A percentile compares a stretch with the other conserved stretches of the same genome.
These are phyloP conservation scores for Colletotrichum tofieldiae DNA, from an alignment of 2,329 filamentous ascomycete genomes.

Conservation along the genomic window DNA sequence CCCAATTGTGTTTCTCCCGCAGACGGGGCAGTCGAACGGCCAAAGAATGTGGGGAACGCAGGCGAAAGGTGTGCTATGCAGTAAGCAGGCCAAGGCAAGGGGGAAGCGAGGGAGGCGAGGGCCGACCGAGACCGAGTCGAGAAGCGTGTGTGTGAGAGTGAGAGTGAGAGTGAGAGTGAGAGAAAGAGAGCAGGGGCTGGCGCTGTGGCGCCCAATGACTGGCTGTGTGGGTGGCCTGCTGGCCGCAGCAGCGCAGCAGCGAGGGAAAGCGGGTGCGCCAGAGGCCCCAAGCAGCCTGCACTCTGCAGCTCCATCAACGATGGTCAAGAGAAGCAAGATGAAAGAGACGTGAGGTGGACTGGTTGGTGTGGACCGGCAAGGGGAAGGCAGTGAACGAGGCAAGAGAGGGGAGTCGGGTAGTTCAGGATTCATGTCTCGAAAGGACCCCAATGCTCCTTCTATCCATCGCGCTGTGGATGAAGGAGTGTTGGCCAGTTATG, in stretches of 20 bases:
- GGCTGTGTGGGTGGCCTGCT: conserved; percentile 1
- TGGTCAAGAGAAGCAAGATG: neutral
- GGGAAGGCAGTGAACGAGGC: neutral
- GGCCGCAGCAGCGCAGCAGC: conserved; percentile 32
- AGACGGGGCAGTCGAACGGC: neutral
- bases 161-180: neutral
- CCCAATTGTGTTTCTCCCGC: neutral
- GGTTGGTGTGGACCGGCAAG: conserved; percentile 9
- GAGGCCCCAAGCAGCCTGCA: neutral
- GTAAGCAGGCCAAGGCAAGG: conserved; percentile 1
- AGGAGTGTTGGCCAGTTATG: neutral
- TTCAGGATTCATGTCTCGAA: neutral
- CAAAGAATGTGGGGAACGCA: conserved; percentile 19
- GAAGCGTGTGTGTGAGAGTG: neutral
- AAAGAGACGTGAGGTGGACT: conserved; percentile 15
- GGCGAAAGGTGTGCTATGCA: neutral
- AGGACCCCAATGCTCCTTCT: neutral
- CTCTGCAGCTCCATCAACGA: neutral
- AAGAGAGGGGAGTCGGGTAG: neutral
- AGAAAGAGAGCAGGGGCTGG: neutral
- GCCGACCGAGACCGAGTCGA: conserved; percentile 17
- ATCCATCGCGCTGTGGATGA: neutral
- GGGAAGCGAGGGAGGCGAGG: neutral
- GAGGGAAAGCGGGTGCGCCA: conserved; percentile 2
- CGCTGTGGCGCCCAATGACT: conserved; percentile 18